phyloP scores from a whole-genome alignment of 495 filamentous ascomycete genomes.

The Xylaria curta region DNA sequence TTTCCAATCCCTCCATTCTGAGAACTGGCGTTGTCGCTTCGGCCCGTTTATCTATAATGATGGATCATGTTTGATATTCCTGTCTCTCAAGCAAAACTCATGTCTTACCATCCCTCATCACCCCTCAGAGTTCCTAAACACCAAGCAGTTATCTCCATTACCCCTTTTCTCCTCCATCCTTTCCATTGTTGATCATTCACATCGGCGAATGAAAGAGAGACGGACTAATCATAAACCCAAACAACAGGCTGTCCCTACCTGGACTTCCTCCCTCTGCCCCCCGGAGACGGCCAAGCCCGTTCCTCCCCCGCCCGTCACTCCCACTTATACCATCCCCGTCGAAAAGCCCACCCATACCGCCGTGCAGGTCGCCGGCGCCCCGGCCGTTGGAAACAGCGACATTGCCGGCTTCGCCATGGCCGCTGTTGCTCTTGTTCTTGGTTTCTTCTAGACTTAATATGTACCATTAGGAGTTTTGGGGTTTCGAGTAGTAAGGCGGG shows the following conservation, averaged over 20 bases:
- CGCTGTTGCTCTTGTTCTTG: not conserved
- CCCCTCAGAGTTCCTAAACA: not conserved
- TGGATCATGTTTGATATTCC: not conserved
- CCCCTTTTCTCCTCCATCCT: not conserved
- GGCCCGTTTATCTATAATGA: not conserved
- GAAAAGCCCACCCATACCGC: not conserved
- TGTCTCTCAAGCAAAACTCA: no score
- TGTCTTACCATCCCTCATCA: not conserved
- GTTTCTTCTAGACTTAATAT: slow-evolving; percentile 8
- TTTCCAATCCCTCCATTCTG: not conserved
- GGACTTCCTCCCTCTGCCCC: slow-evolving; percentile 20
- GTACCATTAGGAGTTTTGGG: not conserved
- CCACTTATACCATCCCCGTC: not conserved
- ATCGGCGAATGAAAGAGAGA: not conserved
- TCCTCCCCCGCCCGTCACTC: not conserved
- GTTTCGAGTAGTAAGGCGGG: not conserved
- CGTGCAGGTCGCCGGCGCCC: slow-evolving; percentile 24
- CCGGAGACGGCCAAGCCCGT: not conserved
- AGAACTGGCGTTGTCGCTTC: not conserved
- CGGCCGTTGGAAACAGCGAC: not conserved
- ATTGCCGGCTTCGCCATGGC: not conserved
- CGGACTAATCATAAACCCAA: not conserved
- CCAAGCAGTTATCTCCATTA: not conserved
- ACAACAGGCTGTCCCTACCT: slow-evolving; percentile 11
- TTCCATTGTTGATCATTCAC: not conserved